Evolutionary conservation across 2,329 filamentous ascomycete species (phyloP).

Genomic region (Alternaria novae-zelandiae): DNA sequence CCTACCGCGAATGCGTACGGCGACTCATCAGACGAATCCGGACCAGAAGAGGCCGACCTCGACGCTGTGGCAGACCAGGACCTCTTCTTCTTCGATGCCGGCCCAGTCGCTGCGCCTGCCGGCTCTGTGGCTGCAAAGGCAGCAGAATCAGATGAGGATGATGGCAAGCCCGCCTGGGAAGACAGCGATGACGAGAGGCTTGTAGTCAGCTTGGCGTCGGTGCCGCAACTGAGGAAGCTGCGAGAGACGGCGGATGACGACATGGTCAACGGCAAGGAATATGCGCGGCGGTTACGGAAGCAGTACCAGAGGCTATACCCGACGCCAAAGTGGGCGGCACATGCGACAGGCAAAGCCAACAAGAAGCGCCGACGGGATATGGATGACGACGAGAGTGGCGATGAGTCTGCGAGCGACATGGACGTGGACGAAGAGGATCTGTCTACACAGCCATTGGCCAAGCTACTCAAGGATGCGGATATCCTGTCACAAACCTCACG

Average conservation of each 20-base stretch:
- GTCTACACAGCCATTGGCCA: slow-evolving; percentile 78
- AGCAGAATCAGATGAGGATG: slow-evolving; percentile 47
- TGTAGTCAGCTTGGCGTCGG: slow-evolving; percentile 78
- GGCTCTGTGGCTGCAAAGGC: slow-evolving; percentile 50
- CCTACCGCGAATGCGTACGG: slow-evolving; percentile 42
- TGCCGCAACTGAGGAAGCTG: slow-evolving; percentile 80
- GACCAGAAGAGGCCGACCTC: slow-evolving; percentile 56
- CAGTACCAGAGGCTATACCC: slow-evolving; percentile 74
- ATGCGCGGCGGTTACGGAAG: slow-evolving; percentile 77
- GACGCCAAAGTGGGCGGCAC: slow-evolving; percentile 65
- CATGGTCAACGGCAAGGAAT: slow-evolving; percentile 83
- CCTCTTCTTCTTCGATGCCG: slow-evolving; percentile 84
- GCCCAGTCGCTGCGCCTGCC: slow-evolving; percentile 54
- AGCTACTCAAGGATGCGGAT: slow-evolving; percentile 76
- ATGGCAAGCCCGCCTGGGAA: slow-evolving; percentile 73
- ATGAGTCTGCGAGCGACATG: slow-evolving; percentile 63
- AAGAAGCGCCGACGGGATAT: slow-evolving; percentile 57
- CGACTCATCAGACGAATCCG: slow-evolving; percentile 51
- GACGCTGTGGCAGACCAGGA: slow-evolving; percentile 78
- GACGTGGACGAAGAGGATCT: slow-evolving; percentile 56
- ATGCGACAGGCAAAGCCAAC: slow-evolving; percentile 50
- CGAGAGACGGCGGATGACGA: slow-evolving; percentile 83
- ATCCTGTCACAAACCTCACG: slow-evolving; percentile 64
- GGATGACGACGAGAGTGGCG: slow-evolving; percentile 49
- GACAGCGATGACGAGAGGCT: slow-evolving; percentile 95